Evolutionary conservation across 768 basidiomycete species (phyloP).

Genomic region (Pleurotus tuoliensis): DNA sequence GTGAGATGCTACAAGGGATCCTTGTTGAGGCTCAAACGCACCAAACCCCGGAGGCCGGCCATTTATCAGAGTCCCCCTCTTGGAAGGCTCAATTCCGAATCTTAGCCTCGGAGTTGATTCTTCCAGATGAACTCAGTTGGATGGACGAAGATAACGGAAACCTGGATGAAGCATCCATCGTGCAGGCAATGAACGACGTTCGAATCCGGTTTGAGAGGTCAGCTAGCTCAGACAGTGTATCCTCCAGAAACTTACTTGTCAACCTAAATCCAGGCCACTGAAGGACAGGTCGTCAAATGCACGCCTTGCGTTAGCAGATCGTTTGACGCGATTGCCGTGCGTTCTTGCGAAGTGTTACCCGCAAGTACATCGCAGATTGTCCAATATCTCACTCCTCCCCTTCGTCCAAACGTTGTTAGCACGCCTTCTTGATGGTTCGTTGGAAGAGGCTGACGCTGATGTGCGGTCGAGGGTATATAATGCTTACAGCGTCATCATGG

Average conservation of each 20-base stretch:
- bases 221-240: not conserved
- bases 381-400: slow-evolving; percentile 23
- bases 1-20: not conserved
- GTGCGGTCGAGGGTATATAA: slow-evolving; percentile 43
- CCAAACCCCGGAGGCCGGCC: not conserved
- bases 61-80: slow-evolving; percentile 4
- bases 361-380: slow-evolving; percentile 17
- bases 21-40: not conserved
- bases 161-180: slow-evolving; percentile 36
- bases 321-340: slow-evolving; percentile 31
- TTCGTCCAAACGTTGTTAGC: slow-evolving; percentile 32
- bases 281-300: slow-evolving; percentile 22
- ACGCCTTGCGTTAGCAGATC: slow-evolving; percentile 29
- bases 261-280: slow-evolving; percentile 28
- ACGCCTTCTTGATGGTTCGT: slow-evolving; percentile 43
- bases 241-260: not conserved
- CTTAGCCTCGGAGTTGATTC: slow-evolving; percentile 32
- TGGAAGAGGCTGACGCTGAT: slow-evolving; percentile 38
- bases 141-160: slow-evolving; percentile 49
- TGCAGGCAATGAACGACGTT: slow-evolving; percentile 44
- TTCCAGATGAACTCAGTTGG: slow-evolving; percentile 47
- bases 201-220: slow-evolving; percentile 39
- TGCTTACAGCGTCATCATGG: slow-evolving; percentile 36
- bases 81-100: slow-evolving; percentile 30
- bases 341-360: slow-evolving; percentile 32